These are phyloP conservation scores for Cylindrotheca closterium DNA, from an alignment of 108 stramenopile genomes.

Conservation along the genomic window DNA sequence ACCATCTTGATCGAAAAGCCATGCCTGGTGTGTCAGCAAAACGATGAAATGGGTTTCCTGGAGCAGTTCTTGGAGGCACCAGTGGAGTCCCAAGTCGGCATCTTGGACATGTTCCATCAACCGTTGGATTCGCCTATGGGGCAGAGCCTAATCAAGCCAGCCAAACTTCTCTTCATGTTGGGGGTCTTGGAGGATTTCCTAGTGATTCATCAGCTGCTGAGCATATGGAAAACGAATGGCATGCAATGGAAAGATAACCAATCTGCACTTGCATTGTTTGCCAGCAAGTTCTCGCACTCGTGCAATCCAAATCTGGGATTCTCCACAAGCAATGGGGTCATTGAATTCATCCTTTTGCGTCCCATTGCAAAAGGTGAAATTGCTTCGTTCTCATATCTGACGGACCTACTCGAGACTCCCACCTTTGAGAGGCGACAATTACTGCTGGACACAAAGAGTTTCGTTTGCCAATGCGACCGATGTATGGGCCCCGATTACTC, in stretches of 20 bases:
- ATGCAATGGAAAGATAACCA: conserved; percentile 19
- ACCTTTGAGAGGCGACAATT: conserved; percentile 21
- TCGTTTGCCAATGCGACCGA: conserved; percentile 18
- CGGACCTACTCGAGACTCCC: conserved; percentile 29
- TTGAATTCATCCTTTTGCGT: conserved; percentile 18
- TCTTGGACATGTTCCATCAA: conserved; percentile 29
- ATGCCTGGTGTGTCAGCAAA: conserved; percentile 10
- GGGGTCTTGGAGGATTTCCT: conserved; percentile 23
- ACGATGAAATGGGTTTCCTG: conserved; percentile 27
- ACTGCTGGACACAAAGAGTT: conserved; percentile 19
- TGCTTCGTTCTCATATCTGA: conserved; percentile 16
- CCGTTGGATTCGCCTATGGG: conserved; percentile 24
- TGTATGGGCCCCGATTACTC: conserved; percentile 27
- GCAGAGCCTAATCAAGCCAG: conserved; percentile 18
- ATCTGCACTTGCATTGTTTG: conserved; percentile 21
- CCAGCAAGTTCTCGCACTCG: conserved; percentile 22
- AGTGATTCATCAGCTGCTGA: conserved; percentile 19
- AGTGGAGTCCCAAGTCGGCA: conserved; percentile 13
- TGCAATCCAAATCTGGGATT: conserved; percentile 21
- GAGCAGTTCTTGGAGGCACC: conserved; percentile 24
- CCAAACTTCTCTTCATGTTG: conserved; percentile 16
- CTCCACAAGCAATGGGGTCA: conserved; percentile 4
- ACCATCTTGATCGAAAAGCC: conserved; percentile 16
- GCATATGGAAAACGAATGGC: conserved; percentile 23
- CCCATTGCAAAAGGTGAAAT: conserved; percentile 16